phyloP scores from a whole-genome alignment of 805 yeast species.

The Torulaspora quercuum region DNA sequence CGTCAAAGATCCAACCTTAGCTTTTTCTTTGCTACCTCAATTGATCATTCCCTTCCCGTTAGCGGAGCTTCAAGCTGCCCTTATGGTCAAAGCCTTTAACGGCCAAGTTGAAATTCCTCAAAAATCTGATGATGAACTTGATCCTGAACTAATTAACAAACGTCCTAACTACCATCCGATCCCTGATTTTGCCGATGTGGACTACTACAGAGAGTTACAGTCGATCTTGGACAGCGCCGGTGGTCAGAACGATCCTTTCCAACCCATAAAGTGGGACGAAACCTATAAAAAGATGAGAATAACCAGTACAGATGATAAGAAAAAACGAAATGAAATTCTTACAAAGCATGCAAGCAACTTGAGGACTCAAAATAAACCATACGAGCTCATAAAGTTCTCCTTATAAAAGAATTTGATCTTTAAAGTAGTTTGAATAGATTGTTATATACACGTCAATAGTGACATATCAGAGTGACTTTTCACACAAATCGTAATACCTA shows the following conservation, averaged over 20 bases:
- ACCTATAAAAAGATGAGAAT: slow-evolving; percentile 17
- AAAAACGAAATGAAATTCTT: slow-evolving; percentile 22
- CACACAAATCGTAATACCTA: no score
- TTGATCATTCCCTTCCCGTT: slow-evolving; percentile 60
- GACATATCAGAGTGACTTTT: no score
- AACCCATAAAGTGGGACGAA: slow-evolving; percentile 30
- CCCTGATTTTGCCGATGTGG: slow-evolving; percentile 25
- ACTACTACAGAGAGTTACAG: slow-evolving; percentile 28
- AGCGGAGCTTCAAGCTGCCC: slow-evolving; percentile 61
- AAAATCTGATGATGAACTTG: slow-evolving; percentile 29
- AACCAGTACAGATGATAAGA: slow-evolving; percentile 19
- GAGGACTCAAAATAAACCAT: slow-evolving; percentile 21
- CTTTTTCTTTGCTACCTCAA: slow-evolving; percentile 59
- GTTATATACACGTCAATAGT: no score
- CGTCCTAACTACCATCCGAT: slow-evolving; percentile 20
- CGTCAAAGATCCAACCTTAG: slow-evolving; percentile 58
- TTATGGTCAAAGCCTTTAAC: slow-evolving; percentile 59
- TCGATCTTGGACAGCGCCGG: slow-evolving; percentile 20
- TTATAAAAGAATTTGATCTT: slow-evolving; percentile 2
- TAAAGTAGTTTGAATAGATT: not conserved
- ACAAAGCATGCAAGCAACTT: slow-evolving; percentile 18
- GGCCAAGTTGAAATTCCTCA: slow-evolving; percentile 53
- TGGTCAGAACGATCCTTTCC: slow-evolving; percentile 18
- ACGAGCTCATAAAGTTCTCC: slow-evolving; percentile 15
- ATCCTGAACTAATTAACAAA: slow-evolving; percentile 9